Base-by-base conservation (phyloP, 2,329 filamentous ascomycete genomes). In the Ophiostoma sp. region DNA sequence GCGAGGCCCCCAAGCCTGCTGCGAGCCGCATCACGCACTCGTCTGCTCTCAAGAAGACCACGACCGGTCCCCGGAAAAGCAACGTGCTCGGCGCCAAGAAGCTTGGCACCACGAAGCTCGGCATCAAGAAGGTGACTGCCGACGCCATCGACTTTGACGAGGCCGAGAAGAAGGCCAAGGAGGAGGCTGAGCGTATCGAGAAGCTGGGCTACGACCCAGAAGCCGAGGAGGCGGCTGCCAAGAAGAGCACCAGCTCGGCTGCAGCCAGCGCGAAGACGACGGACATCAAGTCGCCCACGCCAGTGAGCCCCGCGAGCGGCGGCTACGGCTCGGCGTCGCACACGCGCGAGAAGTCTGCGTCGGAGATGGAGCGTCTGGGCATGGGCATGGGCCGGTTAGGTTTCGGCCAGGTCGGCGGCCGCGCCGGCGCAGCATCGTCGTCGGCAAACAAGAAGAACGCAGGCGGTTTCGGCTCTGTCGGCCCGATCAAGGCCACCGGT, bases 181-280 rank as follows among this genome's bases (percentile, higher is more conserved):
- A 98, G 79, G 95, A 99, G 79, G 95, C 93, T 2, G 95, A 98
- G 78, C 89, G 95, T 73, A 95, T 97, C 76, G 93, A 90, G 77
- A 97, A 96, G 80, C 83, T 99, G 36, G 95, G 95, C 52, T 99
- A 99, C 75, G 93, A 99, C 74, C 92, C 93, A 0, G 90, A 97
- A 72, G 93, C 92, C 27, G 94, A 96, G 78, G 85, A 85, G 73
- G 84, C 78, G 64, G 80, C 79, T 38, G 77, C 80, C 72, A 78
- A 77, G 45, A 73, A 77, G 45, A 76, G 85, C 68, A 41, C 65
- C 38, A 60, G 44, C 0, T 83, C 85, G 27, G 18, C 64, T 69
- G 83, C 68, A 55, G 52, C 65, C 9, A 66, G 42, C 4, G 44
- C 64, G 16, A 44, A 38, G 36, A 44, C 41, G 42, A 47, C 49